These are phyloP conservation scores for Termitomyces sp. DNA, from an alignment of 1,284 basidiomycete species.

Conservation along the genomic window DNA sequence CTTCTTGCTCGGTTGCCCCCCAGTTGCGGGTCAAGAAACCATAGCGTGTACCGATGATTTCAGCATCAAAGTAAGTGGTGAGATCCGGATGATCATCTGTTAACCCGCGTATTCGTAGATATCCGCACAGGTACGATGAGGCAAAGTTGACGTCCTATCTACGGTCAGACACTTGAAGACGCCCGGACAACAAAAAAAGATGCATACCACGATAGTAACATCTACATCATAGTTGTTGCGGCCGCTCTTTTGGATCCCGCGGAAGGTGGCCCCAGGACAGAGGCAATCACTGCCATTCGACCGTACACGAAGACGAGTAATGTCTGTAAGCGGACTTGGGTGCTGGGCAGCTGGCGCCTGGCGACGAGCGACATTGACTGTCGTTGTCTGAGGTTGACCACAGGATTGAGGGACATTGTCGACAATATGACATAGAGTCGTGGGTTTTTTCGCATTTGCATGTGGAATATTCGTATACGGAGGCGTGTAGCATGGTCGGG, in stretches of 20 bases:
- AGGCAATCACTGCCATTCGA: conserved; percentile 76
- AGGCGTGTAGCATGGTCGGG: conserved; percentile 14
- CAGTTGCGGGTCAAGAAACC: conserved; percentile 85
- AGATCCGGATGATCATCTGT: conserved; percentile 89
- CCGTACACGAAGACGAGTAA: conserved; percentile 69
- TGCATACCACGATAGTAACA: conserved; percentile 73
- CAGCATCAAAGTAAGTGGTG: conserved; percentile 91
- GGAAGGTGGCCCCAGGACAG: conserved; percentile 74
- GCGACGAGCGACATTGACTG: conserved; percentile 7
- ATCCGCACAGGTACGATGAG: conserved; percentile 79
- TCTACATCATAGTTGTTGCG: conserved; percentile 82
- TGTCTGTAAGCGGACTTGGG: conserved; percentile 57
- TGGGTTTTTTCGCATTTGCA: conserved; percentile 21
- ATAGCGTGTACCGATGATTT: conserved; percentile 84
- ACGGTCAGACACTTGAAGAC: conserved; percentile 3
- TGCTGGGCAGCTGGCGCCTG: conserved; percentile 14
- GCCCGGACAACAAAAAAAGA: conserved; percentile 3
- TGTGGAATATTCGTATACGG: conserved; percentile 15
- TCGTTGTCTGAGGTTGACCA: conserved; percentile 3
- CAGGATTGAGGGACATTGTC: conserved; percentile 5
- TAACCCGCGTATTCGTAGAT: conserved; percentile 83
- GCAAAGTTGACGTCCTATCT: conserved; percentile 76
- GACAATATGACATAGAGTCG: conserved; percentile 19
- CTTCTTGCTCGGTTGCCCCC: conserved; percentile 84
- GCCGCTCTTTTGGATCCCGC: conserved; percentile 80